Conservation (phyloP, 768 basidiomycete genomes). For the Podaxis sp. region DNA sequence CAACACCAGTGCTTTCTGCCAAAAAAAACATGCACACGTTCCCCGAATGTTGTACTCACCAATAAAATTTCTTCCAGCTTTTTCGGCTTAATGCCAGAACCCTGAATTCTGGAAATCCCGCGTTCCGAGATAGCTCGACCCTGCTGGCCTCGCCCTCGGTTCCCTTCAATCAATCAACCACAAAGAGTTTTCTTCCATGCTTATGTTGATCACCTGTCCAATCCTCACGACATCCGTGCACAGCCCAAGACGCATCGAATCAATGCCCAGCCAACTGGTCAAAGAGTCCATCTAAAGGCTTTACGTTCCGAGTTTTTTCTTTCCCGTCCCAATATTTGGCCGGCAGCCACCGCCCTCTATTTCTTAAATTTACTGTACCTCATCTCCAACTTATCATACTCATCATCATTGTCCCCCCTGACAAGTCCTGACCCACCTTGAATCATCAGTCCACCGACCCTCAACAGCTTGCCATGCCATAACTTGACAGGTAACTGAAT, state of each 20-base stretch:
- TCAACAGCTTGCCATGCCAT: not conserved
- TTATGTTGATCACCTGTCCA: not conserved
- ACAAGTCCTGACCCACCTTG: not conserved
- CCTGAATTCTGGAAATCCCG: not conserved
- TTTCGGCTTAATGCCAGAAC: not conserved
- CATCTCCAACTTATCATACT: not conserved
- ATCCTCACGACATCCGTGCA: not conserved
- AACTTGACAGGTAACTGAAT: not conserved
- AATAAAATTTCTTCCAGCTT: not conserved
- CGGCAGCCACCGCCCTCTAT: not conserved
- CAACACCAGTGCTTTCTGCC: not conserved
- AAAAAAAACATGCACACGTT: not conserved
- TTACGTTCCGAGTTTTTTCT: not conserved
- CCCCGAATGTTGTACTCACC: not conserved
- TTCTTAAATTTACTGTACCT: not conserved
- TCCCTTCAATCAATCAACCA: not conserved
- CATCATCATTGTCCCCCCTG: not conserved
- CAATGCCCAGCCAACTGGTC: not conserved
- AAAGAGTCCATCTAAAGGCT: not conserved
- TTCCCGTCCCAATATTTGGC: not conserved
- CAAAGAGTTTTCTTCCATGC: not conserved
- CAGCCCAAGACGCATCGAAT: not conserved
- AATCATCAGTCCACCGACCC: not conserved
- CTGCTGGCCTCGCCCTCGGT: not conserved
- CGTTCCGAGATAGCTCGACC: not conserved